A percentile compares a stretch with the other conserved stretches of the same genome.
Conservation (phyloP, 2,329 filamentous ascomycete species). For the Pestalotiopsis sp. region DNA sequence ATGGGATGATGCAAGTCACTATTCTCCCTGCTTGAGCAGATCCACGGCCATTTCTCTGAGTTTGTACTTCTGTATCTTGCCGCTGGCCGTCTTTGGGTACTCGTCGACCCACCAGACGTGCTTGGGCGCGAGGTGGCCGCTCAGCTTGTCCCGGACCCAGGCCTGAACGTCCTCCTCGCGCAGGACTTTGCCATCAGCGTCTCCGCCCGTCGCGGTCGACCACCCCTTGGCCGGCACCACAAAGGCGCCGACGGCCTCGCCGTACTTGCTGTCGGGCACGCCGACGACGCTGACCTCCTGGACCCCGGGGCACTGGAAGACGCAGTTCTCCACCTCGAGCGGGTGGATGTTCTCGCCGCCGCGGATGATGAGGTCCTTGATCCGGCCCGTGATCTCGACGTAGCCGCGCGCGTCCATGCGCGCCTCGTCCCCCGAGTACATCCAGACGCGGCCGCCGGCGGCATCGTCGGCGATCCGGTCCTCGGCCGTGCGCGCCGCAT, state of each 20-base stretch:
- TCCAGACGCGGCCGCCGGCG: conserved; percentile 66
- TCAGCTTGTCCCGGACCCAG: conserved; percentile 73
- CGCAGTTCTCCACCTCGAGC: conserved; percentile 86
- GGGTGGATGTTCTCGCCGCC: conserved; percentile 97
- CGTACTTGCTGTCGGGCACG: conserved; percentile 78
- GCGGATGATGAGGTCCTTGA: conserved; percentile 91
- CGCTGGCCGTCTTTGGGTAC: conserved; percentile 95
- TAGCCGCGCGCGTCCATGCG: conserved; percentile 82
- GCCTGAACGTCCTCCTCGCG: conserved; percentile 62
- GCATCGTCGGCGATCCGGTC: conserved; percentile 51
- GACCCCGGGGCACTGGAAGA: conserved; percentile 73
- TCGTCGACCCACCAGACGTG: conserved; percentile 84
- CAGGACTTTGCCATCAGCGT: conserved; percentile 36
- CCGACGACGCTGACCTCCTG: conserved; percentile 83
- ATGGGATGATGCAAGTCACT: background rate
- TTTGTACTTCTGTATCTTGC: conserved; percentile 96
- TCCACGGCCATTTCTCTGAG: conserved; percentile 66
- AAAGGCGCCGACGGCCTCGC: conserved; percentile 87
- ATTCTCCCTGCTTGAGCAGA: conserved; percentile 18
- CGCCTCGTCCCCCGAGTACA: conserved; percentile 92
- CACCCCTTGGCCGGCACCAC: conserved; percentile 57
- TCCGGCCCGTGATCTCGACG: conserved; percentile 84
- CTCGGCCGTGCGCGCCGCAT: conserved; percentile 68
- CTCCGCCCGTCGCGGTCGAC: conserved; percentile 5
- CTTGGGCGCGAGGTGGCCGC: conserved; percentile 80